Evolutionary conservation across 2,329 filamentous ascomycete species (phyloP).

Genomic region (Fusarium pseudoanthophilum): DNA sequence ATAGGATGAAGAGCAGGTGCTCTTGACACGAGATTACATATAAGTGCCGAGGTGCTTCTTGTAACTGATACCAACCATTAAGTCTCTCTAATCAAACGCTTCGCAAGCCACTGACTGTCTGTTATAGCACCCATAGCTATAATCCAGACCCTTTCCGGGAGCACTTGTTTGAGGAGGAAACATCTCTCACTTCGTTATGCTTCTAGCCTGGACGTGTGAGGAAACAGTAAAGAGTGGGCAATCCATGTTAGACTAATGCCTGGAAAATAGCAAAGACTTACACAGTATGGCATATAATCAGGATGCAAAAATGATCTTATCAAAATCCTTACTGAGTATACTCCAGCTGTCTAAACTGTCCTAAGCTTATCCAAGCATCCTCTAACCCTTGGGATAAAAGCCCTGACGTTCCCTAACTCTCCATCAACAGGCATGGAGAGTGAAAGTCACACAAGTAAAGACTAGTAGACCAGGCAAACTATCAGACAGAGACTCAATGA

Average conservation of each 20-base stretch:
- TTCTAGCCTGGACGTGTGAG: neutral
- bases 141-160: neutral
- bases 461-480: neutral
- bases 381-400: neutral
- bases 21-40: neutral
- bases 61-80: neutral
- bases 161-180: slow-evolving; percentile 12
- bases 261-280: neutral
- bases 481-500: neutral
- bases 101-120: neutral
- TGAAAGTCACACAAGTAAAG: neutral
- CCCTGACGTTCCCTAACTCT: neutral
- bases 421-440: neutral
- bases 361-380: neutral
- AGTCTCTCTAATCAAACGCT: neutral
- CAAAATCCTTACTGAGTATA: neutral
- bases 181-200: slow-evolving; percentile 10
- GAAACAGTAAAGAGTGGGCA: neutral
- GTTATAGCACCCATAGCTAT: slow-evolving; percentile 18
- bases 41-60: neutral
- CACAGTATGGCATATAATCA: neutral
- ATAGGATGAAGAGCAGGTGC: neutral
- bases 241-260: neutral
- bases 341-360: neutral
- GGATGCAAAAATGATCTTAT: too few species aligned